Conservation (phyloP, 495 filamentous ascomycete genomes). For the Penicillium bialowiezense region DNA sequence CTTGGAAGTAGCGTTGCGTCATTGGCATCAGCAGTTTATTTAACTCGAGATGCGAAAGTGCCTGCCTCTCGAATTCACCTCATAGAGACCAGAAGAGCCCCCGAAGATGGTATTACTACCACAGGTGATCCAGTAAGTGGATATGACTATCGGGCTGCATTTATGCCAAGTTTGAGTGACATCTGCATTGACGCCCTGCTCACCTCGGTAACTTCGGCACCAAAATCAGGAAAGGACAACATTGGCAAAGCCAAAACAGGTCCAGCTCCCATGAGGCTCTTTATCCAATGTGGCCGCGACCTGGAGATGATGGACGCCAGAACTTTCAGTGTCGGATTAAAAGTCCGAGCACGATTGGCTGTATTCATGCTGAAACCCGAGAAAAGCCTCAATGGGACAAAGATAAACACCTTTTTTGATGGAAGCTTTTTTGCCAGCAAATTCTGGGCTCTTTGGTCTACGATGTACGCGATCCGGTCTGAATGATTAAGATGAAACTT, state of each 20-base stretch:
- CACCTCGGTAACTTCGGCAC: slow-evolving; percentile 30
- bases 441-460: slow-evolving; percentile 36
- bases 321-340: no score
- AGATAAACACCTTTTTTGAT: no score
- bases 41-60: slow-evolving; percentile 43
- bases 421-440: no score
- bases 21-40: slow-evolving; percentile 38
- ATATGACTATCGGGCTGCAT: slow-evolving; percentile 37
- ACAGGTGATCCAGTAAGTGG: slow-evolving; percentile 33
- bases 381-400: no score
- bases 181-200: slow-evolving; percentile 35
- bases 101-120: slow-evolving; percentile 34
- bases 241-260: no score
- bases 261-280: no score
- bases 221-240: slow-evolving; percentile 17
- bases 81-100: slow-evolving; percentile 28
- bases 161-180: slow-evolving; percentile 37
- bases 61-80: slow-evolving; percentile 40
- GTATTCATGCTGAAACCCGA: no score
- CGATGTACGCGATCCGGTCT: no score
- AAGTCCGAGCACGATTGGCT: no score
- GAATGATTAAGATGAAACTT: no score
- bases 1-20: slow-evolving; percentile 43
- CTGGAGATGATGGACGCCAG: no score
- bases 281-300: no score